Base-by-base conservation (phyloP, 306 rosid genomes). In the Lathyrus aphaca region DNA sequence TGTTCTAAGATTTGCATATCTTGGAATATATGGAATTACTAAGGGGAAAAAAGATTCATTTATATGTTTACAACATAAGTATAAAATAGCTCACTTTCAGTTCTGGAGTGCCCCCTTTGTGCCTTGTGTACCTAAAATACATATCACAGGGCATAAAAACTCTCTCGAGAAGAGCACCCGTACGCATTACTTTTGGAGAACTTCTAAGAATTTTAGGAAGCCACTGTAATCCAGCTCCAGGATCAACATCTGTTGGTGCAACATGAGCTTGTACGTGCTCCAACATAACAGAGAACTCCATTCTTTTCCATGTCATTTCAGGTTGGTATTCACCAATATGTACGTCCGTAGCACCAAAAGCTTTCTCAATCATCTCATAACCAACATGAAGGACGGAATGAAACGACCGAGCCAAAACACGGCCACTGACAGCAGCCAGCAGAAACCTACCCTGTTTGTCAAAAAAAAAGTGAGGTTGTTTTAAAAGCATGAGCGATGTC, bases 221-320 rank as follows among this genome's bases (percentile, higher is more conserved):
- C 99, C 99, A 95, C 83, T 95, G 99, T 82, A 95, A 74, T 65
- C 99, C 99, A 77, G 99, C 99, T 59, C 99, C 99, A 23, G 92
- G 99, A 83, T 95, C 99, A 84, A 95, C 96, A 86, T 95, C 99
- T 44, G 99, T 95, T 37, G 99, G 99, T 15, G 99, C 99, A 70
- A 95, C 99, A 86, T 95, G 99, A 77, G 99, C 99, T 80, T 95
- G 97, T 49, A 95, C 99, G 32, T 91, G 88, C 86, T 91, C 95
- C 85, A 95, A 78, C 99, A 95, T 91, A 68, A 91, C 99, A 50
- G 99, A 91, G 64, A 75, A 82, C 76, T 95, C 99, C 95, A 51
- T 89, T 68, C 83, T 86, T 74, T 84, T 95, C 99, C 99, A 95
- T 51, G 91, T 91, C 99, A 95, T 87, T 86, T 95, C 91, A 35